Base-by-base conservation (phyloP, 495 filamentous ascomycete genomes). In the Viridothelium virens region DNA sequence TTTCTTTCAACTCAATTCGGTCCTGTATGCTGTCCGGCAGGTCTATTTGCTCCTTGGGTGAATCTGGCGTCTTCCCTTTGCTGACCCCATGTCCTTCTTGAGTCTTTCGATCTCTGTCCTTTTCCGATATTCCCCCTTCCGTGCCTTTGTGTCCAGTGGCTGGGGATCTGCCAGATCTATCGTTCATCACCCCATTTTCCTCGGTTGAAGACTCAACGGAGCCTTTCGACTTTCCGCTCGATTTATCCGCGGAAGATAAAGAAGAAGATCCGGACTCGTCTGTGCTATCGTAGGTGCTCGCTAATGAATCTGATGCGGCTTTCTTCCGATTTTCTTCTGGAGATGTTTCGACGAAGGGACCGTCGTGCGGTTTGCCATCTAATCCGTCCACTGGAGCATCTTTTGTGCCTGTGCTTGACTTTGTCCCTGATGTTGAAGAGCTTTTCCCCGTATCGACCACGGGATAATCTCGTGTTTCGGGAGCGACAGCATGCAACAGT, bases 351-450 rank as follows among this genome's bases (percentile, higher is more conserved):
- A 80, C 74, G 53, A 73, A 79, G 2, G 95, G 94, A 9, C 94
- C 94, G 34, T 86, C 85, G 74, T 98, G 94, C 39, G 94, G 94
- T 80, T 91, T 92, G 36, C 94, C 94, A 82, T 98, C 94, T 69
- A 91, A 89, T 41, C 94, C 95, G 74, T 98, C 94, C 5, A 97
- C 89, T 1, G 95, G 94, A 68, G 91, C 91, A 80, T 94, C 87
- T 78, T 90, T 91, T 67, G 90, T 92, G 61, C 89, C 90, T 68
- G 80, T 67, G 4, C 78, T 79, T 63, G 70, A 62, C 65, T 76
- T 74, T 34, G 75, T 75, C 46, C 67, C 78, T 78, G 62, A 70
- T 68, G 69, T 76, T 76, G 68, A 34, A 9, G 67, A 31, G 47
- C 46, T 31, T 38, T 48, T 44, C 48, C 53, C 46, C 56, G 46